phyloP scores from a whole-genome alignment of 805 yeast species.

The Schizosaccharomyces osmophilus region DNA sequence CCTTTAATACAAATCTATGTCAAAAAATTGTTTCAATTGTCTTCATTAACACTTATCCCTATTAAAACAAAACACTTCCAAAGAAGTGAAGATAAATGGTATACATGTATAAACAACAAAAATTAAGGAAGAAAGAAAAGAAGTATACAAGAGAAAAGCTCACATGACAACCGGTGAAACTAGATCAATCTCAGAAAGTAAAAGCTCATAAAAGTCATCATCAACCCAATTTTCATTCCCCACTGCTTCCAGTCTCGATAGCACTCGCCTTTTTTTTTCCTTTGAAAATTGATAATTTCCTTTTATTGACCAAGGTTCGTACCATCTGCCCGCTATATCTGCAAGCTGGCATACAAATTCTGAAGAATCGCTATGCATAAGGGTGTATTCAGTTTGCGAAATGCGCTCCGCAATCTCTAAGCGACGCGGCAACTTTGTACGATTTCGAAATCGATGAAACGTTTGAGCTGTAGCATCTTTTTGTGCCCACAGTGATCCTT shows the following conservation, averaged over 20 bases:
- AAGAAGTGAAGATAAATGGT: no score
- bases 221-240: neutral
- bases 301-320: neutral
- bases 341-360: neutral
- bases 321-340: neutral
- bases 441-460: neutral
- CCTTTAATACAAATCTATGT: no score
- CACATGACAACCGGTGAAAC: neutral
- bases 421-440: neutral
- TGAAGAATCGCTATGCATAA: neutral
- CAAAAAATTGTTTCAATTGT: no score
- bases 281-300: neutral
- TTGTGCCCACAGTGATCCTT: neutral
- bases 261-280: neutral
- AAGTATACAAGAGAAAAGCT: neutral
- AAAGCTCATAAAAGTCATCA: neutral
- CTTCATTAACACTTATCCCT: no score
- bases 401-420: neutral
- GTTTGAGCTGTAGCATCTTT: neutral
- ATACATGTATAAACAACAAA: no score
- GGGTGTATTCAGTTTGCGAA: neutral
- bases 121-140: no score
- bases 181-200: neutral
- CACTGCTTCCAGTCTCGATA: neutral
- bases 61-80: no score